Conservation (phyloP, 129 eudicot species). For the Escallonia rubra region DNA sequence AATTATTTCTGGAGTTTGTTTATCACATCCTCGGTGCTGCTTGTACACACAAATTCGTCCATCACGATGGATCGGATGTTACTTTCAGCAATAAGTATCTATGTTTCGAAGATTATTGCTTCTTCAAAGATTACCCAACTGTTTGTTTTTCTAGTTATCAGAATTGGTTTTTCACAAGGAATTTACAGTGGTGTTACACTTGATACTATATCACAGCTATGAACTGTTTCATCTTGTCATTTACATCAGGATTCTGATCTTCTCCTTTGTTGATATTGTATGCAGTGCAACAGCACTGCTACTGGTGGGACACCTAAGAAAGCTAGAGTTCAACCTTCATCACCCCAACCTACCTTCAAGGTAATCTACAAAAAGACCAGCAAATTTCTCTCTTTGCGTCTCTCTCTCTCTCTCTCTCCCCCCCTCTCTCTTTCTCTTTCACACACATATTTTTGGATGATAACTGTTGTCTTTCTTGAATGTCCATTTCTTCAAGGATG, state of each 20-base stretch:
- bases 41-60: too few species aligned
- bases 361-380: constrained; percentile 12
- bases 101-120: too few species aligned
- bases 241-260: background rate
- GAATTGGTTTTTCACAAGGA: too few species aligned
- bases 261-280: background rate
- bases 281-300: constrained; percentile 76
- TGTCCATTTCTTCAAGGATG: constrained; percentile 23
- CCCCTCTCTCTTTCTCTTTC: constrained; percentile 12
- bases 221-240: too few species aligned
- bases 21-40: too few species aligned
- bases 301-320: constrained; percentile 76
- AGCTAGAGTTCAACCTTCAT: constrained; percentile 74
- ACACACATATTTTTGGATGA: constrained; percentile 20
- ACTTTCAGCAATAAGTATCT: too few species aligned
- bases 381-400: background rate
- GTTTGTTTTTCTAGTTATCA: too few species aligned
- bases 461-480: constrained; percentile 34
- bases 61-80: too few species aligned
- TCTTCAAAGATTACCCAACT: too few species aligned
- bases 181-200: too few species aligned
- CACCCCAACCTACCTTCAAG: constrained; percentile 53
- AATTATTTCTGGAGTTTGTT: too few species aligned
- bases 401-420: constrained; percentile 3
- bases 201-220: too few species aligned